These are phyloP conservation scores for Corynascus novoguineensis DNA, from an alignment of 495 filamentous ascomycete species.

Conservation along the genomic window DNA sequence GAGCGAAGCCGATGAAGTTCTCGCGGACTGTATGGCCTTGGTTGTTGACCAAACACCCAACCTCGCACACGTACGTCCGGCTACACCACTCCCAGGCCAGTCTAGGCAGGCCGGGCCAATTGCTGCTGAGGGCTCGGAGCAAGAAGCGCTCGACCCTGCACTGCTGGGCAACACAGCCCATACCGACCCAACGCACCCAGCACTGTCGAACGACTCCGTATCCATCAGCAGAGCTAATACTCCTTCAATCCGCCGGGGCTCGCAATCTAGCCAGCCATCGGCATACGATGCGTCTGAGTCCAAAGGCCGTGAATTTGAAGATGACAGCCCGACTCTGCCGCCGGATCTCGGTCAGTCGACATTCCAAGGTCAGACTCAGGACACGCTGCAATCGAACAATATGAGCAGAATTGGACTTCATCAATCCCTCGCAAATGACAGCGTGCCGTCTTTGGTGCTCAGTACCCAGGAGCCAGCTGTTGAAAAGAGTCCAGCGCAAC, in stretches of 20 bases:
- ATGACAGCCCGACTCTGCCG: slow-evolving; percentile 54
- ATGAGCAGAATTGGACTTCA: slow-evolving; percentile 46
- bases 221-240: slow-evolving; percentile 27
- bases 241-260: slow-evolving; percentile 29
- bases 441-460: slow-evolving; percentile 44
- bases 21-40: slow-evolving; percentile 60
- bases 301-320: slow-evolving; percentile 32
- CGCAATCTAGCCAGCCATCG: slow-evolving; percentile 39
- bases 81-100: slow-evolving; percentile 3
- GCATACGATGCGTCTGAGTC: slow-evolving; percentile 37
- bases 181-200: slow-evolving; percentile 37
- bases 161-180: slow-evolving; percentile 35
- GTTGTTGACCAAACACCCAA: slow-evolving; percentile 24
- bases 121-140: slow-evolving; percentile 24
- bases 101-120: neutral
- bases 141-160: slow-evolving; percentile 21
- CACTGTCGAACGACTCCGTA: slow-evolving; percentile 36
- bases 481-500: slow-evolving; percentile 25
- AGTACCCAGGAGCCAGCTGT: slow-evolving; percentile 37
- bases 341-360: slow-evolving; percentile 39
- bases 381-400: slow-evolving; percentile 51
- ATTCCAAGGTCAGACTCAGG: slow-evolving; percentile 47
- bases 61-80: slow-evolving; percentile 1
- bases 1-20: slow-evolving; percentile 64
- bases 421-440: slow-evolving; percentile 46